These are phyloP conservation scores for Phytophthora cactorum DNA, from an alignment of 352 stramenopile genomes.

Conservation along the genomic window DNA sequence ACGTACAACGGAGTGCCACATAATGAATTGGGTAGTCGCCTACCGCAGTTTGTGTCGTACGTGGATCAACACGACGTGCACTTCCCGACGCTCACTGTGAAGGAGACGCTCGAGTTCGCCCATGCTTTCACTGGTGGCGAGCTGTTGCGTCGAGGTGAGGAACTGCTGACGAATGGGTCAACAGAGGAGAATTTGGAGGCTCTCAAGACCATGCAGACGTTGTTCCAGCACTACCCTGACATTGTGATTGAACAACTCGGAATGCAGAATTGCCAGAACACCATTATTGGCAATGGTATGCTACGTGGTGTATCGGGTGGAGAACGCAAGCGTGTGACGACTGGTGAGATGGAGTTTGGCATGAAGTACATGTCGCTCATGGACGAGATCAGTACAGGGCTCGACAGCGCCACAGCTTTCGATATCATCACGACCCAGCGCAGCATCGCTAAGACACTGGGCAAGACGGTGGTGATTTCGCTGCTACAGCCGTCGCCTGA, in stretches of 20 bases:
- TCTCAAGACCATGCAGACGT: neutral
- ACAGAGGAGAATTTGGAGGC: neutral
- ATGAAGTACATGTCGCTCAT: neutral
- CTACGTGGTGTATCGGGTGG: neutral
- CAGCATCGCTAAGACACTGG: neutral
- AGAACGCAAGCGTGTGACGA: neutral
- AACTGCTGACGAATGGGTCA: neutral
- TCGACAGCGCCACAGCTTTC: neutral
- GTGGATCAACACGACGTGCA: neutral
- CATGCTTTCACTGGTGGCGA: neutral
- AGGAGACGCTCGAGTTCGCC: neutral
- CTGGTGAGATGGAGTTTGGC: neutral
- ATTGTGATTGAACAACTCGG: neutral
- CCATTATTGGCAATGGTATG: neutral
- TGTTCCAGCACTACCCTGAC: neutral
- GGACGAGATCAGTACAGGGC: neutral
- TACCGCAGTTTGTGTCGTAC: neutral
- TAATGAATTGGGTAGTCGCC: neutral
- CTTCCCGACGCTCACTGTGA: neutral
- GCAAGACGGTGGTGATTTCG: neutral
- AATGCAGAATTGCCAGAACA: neutral
- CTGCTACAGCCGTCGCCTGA: neutral
- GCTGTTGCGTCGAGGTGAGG: conserved; percentile 10
- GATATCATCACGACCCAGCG: neutral
- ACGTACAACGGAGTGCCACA: neutral